Conservation (phyloP, 306 rosid genomes). For the Lupinus albus region DNA sequence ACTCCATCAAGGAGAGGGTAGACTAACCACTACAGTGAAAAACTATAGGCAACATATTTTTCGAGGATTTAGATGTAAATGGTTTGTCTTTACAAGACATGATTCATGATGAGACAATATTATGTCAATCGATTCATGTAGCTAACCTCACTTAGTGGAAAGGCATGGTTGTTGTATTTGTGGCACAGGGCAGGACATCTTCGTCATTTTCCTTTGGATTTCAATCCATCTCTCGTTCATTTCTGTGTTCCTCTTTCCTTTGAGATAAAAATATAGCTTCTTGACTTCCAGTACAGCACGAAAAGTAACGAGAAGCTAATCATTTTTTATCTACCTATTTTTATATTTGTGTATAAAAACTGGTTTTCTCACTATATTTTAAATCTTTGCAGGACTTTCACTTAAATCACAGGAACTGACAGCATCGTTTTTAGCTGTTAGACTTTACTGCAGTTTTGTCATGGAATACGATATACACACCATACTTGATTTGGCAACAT, state of each 20-base stretch:
- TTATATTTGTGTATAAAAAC: background rate
- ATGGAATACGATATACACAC: constrained; percentile 87
- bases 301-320: constrained; percentile 1
- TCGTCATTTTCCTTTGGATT: background rate
- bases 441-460: constrained; percentile 73
- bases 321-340: background rate
- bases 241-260: background rate
- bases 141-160: too few relatives aligned
- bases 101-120: too few relatives aligned
- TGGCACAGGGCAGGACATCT: too few relatives aligned
- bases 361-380: background rate
- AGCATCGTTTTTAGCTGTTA: constrained; percentile 68
- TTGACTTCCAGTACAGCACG: background rate
- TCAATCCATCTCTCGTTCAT: background rate
- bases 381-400: constrained; percentile 62
- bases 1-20: too few relatives aligned
- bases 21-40: too few relatives aligned
- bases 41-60: too few relatives aligned
- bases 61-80: too few relatives aligned
- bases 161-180: too few relatives aligned
- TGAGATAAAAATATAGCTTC: background rate
- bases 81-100: too few relatives aligned
- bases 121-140: too few relatives aligned
- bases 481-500: constrained; percentile 68
- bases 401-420: constrained; percentile 82